phyloP scores from a whole-genome alignment of 2,329 filamentous ascomycete species.

The Metarhizium humberi region DNA sequence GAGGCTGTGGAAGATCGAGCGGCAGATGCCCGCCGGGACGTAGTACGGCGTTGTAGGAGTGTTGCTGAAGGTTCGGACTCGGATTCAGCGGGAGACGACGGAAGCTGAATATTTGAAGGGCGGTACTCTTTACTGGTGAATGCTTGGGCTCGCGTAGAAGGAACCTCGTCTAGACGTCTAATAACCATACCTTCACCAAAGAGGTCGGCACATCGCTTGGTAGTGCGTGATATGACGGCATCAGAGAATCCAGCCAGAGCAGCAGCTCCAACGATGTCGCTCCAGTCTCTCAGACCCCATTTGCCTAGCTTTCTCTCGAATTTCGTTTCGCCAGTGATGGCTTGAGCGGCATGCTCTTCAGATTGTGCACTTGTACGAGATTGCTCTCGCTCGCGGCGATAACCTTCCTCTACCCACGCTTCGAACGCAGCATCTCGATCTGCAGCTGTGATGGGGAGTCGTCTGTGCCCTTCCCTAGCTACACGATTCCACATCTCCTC shows the following conservation, averaged over 20 bases:
- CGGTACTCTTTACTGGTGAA: conserved; percentile 19
- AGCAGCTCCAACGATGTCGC: conserved; percentile 72
- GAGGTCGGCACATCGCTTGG: conserved; percentile 63
- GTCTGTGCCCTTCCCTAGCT: conserved; percentile 31
- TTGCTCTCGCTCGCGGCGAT: conserved; percentile 7
- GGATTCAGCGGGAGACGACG: conserved; percentile 12
- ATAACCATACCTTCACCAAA: conserved; percentile 67
- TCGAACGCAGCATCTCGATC: conserved; percentile 24
- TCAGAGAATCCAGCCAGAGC: conserved; percentile 62
- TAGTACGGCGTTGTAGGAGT: conserved; percentile 18
- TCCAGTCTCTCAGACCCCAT: conserved; percentile 64
- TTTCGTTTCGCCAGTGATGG: conserved; percentile 9
- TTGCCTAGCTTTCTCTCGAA: conserved; percentile 18
- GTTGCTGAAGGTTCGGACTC: conserved; percentile 15
- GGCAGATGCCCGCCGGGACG: conserved; percentile 11
- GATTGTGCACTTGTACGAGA: background rate
- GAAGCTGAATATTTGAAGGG: conserved; percentile 18
- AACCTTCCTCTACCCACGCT: conserved; percentile 22
- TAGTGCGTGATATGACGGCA: conserved; percentile 56
- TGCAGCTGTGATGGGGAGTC: conserved; percentile 15
- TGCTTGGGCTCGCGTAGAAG: conserved; percentile 12
- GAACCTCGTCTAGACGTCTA: conserved; percentile 37
- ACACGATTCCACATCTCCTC: conserved; percentile 36
- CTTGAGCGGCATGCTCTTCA: background rate
- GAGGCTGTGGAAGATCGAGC: conserved; percentile 9